These are phyloP conservation scores for Piromyces finnis DNA, from an alignment of 192 early-diverging fungal genomes.

Conservation along the genomic window DNA sequence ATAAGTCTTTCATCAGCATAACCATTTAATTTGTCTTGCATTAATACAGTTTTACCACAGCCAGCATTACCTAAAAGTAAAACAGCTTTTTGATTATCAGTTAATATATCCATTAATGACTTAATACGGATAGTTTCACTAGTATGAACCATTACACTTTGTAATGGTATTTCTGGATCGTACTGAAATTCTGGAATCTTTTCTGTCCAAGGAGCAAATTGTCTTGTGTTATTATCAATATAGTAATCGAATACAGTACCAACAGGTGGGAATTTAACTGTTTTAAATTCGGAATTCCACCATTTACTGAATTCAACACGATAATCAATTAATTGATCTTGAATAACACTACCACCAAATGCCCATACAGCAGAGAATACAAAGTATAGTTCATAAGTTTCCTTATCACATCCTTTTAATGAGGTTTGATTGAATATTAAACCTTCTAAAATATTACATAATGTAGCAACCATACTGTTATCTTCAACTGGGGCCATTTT, in stretches of 20 bases:
- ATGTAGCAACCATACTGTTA: slow-evolving; percentile 32
- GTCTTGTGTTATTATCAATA: slow-evolving; percentile 31
- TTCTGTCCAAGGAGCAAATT: slow-evolving; percentile 44
- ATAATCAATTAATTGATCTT: slow-evolving; percentile 41
- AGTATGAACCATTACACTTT: slow-evolving; percentile 36
- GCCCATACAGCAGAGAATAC: slow-evolving; percentile 48
- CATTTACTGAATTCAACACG: slow-evolving; percentile 40
- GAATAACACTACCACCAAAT: slow-evolving; percentile 41
- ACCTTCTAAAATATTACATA: slow-evolving; percentile 45
- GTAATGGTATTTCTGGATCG: slow-evolving; percentile 35
- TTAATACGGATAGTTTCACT: slow-evolving; percentile 35
- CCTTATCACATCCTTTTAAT: slow-evolving; percentile 49
- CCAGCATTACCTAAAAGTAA: slow-evolving; percentile 42
- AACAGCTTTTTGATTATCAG: slow-evolving; percentile 41
- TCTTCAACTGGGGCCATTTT: slow-evolving; percentile 47
- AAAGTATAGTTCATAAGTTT: slow-evolving; percentile 53
- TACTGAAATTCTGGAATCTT: slow-evolving; percentile 25
- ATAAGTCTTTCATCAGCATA: slow-evolving; percentile 37
- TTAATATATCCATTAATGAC: slow-evolving; percentile 35
- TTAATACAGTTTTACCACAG: slow-evolving; percentile 43
- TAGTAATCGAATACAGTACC: slow-evolving; percentile 51
- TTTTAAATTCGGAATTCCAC: slow-evolving; percentile 47
- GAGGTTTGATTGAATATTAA: slow-evolving; percentile 37
- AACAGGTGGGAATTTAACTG: slow-evolving; percentile 30
- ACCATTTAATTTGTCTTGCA: slow-evolving; percentile 32